Conservation (phyloP, 2,329 filamentous ascomycete genomes). For the Fusarium mundagurra region DNA sequence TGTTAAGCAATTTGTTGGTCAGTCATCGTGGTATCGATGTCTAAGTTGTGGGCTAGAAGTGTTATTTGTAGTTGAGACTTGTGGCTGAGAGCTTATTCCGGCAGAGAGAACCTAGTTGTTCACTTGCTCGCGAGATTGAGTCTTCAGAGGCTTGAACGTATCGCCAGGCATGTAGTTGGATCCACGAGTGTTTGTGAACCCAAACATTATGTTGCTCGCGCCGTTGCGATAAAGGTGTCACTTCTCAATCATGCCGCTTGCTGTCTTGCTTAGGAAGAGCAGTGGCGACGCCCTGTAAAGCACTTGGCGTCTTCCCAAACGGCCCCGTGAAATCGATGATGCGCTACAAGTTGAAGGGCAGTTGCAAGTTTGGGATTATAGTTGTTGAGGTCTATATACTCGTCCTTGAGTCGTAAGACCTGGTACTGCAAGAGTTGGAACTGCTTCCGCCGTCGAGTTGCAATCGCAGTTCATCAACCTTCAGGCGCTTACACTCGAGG, state of each 20-base stretch:
- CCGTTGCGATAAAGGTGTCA: no score
- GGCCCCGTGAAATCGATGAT: no score
- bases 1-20: neutral
- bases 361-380: neutral
- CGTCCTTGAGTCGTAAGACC: no score
- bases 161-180: neutral
- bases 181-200: accelerated
- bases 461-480: no score
- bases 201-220: neutral
- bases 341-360: no score
- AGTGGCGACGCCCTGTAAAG: neutral
- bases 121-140: neutral
- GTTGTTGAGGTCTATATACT: no score
- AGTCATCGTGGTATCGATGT: no score
- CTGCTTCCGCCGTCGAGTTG: neutral
- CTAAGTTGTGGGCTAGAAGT: no score
- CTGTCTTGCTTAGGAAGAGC: neutral
- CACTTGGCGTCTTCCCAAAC: no score
- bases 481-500: neutral
- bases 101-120: no score
- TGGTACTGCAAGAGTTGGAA: neutral
- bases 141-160: neutral
- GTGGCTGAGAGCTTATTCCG: no score
- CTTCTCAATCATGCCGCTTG: neutral
- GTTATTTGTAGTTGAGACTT: no score